A percentile compares a stretch with the other conserved stretches of the same genome.
These are phyloP conservation scores for Suillus occidentalis DNA, from an alignment of 768 basidiomycete genomes.

Conservation along the genomic window DNA sequence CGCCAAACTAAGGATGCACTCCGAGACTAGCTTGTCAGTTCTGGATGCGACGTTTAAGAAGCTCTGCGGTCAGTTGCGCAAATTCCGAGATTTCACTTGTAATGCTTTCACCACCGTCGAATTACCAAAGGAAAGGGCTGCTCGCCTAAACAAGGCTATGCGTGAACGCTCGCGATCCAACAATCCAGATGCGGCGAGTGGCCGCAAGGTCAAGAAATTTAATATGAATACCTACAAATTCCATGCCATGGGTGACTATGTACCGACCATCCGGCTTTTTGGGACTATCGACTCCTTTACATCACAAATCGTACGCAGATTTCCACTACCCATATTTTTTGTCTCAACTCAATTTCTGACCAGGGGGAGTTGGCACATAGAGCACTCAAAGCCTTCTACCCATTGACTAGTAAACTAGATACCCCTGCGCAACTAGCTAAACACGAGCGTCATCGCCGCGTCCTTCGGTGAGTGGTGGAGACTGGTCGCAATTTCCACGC, in stretches of 20 bases:
- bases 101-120: constrained; percentile 27
- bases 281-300: constrained; percentile 3
- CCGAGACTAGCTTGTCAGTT: constrained; percentile 20
- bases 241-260: constrained; percentile 24
- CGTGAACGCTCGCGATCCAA: not conserved
- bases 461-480: not conserved
- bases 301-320: constrained; percentile 4
- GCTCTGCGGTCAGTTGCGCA: constrained; percentile 21
- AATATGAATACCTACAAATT: constrained; percentile 27
- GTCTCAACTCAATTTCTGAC: not conserved
- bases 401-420: not conserved
- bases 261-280: constrained; percentile 12
- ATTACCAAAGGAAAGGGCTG: constrained; percentile 34
- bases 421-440: not conserved
- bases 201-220: constrained; percentile 9
- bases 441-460: not conserved
- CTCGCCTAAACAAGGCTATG: constrained; percentile 1
- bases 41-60: constrained; percentile 20
- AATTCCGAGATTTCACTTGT: constrained; percentile 26
- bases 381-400: not conserved
- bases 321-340: not conserved
- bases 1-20: constrained; percentile 36
- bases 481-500: too few relatives aligned
- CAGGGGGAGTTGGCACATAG: not conserved
- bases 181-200: not conserved